Conservation (phyloP, 1,139 yeast species). For the Pichia sp. region DNA sequence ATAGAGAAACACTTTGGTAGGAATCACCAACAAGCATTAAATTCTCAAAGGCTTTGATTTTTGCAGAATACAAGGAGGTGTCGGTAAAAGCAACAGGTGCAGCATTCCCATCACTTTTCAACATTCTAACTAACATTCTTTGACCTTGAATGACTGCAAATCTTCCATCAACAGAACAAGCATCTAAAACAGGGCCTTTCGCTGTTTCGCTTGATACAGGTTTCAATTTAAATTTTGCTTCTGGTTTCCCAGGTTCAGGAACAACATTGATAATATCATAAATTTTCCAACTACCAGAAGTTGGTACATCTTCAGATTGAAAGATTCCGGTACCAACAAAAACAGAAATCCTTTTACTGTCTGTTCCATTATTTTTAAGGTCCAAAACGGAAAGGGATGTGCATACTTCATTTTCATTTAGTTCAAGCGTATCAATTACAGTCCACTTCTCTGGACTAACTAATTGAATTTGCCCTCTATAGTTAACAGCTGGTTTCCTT, state of each 20-base stretch:
- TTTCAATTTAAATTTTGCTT: slow-evolving; percentile 73
- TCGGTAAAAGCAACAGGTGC: slow-evolving; percentile 94
- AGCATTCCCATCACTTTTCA: slow-evolving; percentile 63
- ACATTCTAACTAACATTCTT: slow-evolving; percentile 72
- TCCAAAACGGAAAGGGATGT: slow-evolving; percentile 52
- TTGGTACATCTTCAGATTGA: slow-evolving; percentile 76
- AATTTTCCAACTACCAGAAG: slow-evolving; percentile 73
- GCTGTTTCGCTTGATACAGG: slow-evolving; percentile 70
- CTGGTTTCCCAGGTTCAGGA: slow-evolving; percentile 87
- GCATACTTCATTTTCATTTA: slow-evolving; percentile 64
- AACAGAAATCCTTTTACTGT: slow-evolving; percentile 27
- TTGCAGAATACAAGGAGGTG: slow-evolving; percentile 71
- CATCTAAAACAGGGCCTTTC: slow-evolving; percentile 78
- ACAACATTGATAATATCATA: slow-evolving; percentile 77
- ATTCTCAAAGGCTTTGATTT: slow-evolving; percentile 78
- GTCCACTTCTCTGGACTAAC: slow-evolving; percentile 75
- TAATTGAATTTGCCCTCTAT: slow-evolving; percentile 46
- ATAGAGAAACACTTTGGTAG: slow-evolving; percentile 71
- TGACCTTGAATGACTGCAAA: slow-evolving; percentile 86
- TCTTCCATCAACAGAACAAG: slow-evolving; percentile 80
- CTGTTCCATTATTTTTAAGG: slow-evolving; percentile 29
- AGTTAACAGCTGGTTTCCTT: slow-evolving; percentile 32
- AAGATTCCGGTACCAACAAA: slow-evolving; percentile 75
- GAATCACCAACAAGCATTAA: slow-evolving; percentile 75
- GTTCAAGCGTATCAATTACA: slow-evolving; percentile 62